Evolutionary conservation across 2,329 filamentous ascomycete species (phyloP).

Genomic region (Colletotrichum tropicicola): DNA sequence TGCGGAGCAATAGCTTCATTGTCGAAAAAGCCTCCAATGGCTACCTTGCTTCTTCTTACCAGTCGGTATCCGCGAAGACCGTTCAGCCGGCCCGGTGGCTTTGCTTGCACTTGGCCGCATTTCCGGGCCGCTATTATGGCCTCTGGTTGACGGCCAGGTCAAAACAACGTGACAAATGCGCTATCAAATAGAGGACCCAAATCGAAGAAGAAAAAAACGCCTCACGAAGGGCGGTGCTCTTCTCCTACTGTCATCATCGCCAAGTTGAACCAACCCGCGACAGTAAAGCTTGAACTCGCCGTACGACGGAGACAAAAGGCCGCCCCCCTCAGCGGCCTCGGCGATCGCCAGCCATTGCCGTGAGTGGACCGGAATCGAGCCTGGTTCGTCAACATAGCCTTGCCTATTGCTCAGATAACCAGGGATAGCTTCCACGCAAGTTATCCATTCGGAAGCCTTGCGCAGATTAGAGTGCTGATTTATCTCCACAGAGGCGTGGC

Average conservation of each 20-base stretch:
- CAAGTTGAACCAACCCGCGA: background rate
- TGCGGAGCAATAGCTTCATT: background rate
- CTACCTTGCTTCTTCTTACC: background rate
- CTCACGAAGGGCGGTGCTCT: slow-evolving; percentile 14
- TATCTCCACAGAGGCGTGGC: slow-evolving; percentile 20
- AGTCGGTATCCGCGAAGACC: background rate
- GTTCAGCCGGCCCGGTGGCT: slow-evolving; percentile 16
- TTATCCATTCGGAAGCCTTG: background rate
- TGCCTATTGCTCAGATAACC: background rate
- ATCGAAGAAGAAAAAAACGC: slow-evolving; percentile 8
- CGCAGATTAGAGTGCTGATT: slow-evolving; percentile 22
- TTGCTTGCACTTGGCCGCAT: slow-evolving; percentile 27
- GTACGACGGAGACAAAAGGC: background rate
- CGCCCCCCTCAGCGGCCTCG: background rate
- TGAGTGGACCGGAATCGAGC: slow-evolving; percentile 4
- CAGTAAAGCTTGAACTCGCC: background rate
- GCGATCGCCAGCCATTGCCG: background rate
- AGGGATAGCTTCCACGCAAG: background rate
- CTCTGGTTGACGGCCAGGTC: slow-evolving; percentile 13
- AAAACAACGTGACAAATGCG: slow-evolving; percentile 3
- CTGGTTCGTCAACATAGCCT: slow-evolving; percentile 1
- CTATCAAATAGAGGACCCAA: background rate
- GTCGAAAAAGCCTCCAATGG: background rate
- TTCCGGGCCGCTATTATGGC: slow-evolving; percentile 27
- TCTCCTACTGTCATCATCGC: background rate